A percentile compares a stretch with the other conserved stretches of the same genome.
These are phyloP conservation scores for Sanguinoderma infundibulare DNA, from an alignment of 1,284 basidiomycete species.

Conservation along the genomic window DNA sequence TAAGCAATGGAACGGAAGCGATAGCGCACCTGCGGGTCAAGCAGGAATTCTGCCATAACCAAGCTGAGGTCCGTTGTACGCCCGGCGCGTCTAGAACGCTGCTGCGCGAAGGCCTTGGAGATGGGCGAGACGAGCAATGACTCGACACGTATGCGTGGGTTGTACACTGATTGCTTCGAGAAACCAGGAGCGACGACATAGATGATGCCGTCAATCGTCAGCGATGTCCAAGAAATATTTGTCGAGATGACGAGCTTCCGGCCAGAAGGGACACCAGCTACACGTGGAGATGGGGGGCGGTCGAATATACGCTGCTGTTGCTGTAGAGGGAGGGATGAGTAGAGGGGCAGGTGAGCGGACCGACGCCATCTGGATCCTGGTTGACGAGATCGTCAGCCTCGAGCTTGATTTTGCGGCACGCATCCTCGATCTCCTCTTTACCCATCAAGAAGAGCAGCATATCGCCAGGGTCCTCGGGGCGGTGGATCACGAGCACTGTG, in stretches of 20 bases:
- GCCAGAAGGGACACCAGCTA: conserved; percentile 76
- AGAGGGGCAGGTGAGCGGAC: conserved; percentile 73
- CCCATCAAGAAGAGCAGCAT: conserved; percentile 95
- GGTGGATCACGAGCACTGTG: conserved; percentile 96
- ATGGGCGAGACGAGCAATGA: conserved; percentile 94
- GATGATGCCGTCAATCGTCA: no score
- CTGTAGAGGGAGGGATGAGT: conserved; percentile 72
- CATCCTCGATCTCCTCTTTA: conserved; percentile 98
- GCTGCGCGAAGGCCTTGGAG: conserved; percentile 95
- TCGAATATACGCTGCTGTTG: conserved; percentile 98
- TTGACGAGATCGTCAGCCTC: conserved; percentile 84
- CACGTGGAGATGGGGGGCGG: conserved; percentile 70
- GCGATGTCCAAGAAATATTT: conserved; percentile 98
- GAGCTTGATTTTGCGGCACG: conserved; percentile 90
- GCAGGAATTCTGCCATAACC: no score
- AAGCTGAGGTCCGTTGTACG: conserved; percentile 90
- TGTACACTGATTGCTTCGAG: conserved; percentile 97
- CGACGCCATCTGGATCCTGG: no score
- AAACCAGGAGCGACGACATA: conserved; percentile 99
- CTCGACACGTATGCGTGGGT: conserved; percentile 95
- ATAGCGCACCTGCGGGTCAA: no score
- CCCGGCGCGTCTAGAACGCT: conserved; percentile 95
- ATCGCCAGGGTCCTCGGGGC: conserved; percentile 93
- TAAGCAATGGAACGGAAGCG: no score
- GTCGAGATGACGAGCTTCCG: conserved; percentile 96